Evolutionary conservation across 768 basidiomycete genomes (phyloP), one percentile per base, ranked within the genome.

Genomic region (Mrakia blollopis): DNA sequence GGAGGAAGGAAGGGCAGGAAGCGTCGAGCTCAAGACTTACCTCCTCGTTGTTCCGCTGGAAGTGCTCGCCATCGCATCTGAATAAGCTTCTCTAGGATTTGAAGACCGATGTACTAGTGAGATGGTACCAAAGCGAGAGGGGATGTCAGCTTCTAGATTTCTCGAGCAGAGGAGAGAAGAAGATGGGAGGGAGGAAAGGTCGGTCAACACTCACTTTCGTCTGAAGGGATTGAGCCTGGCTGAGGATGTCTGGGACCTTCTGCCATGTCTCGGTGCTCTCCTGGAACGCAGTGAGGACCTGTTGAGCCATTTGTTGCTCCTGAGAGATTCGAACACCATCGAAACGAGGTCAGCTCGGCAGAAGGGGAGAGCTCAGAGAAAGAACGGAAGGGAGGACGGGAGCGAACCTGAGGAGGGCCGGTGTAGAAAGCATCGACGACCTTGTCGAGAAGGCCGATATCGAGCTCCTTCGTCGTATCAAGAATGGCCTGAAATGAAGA

Each of bases 211-310:
- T 63, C n/a, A 83, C 85, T 82, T 98, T 81, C 89, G 89, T 85
- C 79, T 98, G 95, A 37, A 91, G 89, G 83, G 91, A 94, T 16
- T 87, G 86, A 0, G 93, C 91, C 71, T 87, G 87, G 81, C 97
- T 94, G 77, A 99, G 87, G 80, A 99, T 92, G 78, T 92, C 91
- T 57, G 97, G 97, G 10, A 98, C 97, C 83, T 92, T 88, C 79
- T 94, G 95, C 97, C 97, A 99, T 50, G 95, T 90, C 78, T 98
- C 96, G 25, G 92, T 92, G 83, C 94, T 88, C 78, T 99, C 97
- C 75, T 98, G 94, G 82, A 99, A 91, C 83, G 95, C 94, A 11
- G 96, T 97, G 80, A 99, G 88, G 79, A 93, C 87, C 83, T 91
- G 91, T 85, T 98, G 96, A 23, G 96, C 96, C 83, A 90, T 84